Evolutionary conservation across 371 early-diverging fungal genomes (phyloP), one percentile per base, ranked within the genome.

Genomic region (Polyrhizophydium stewartii): DNA sequence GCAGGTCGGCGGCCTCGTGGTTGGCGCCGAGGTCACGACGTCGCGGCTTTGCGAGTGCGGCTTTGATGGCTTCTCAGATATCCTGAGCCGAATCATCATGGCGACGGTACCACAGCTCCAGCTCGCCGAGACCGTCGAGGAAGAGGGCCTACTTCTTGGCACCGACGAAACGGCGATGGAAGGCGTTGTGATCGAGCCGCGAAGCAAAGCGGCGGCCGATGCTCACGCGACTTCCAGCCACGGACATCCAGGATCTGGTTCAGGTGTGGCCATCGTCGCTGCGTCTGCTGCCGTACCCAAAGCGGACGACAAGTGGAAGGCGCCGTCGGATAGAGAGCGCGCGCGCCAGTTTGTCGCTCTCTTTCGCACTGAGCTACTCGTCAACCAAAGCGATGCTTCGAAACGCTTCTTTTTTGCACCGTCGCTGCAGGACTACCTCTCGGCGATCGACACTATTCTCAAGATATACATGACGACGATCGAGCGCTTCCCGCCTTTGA

Each of bases 1-100:
- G 28, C 80, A 79, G 62, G 77, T 79, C 38, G 83, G 79, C 12
- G 79, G 79, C 22, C 61, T 69, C 16, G 70, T 74, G 13, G 77
- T 82, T 21, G 79, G 80, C 2, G 58, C 58, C 31, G 73, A 80
- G 55, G 75, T 83, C 6, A 57, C 64, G 17, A 83, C 83, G 17
- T 61, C 43, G 12, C 69, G 72, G 28, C 61, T 83, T 21, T 61
- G 68, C 17, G 61, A 67, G 3, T 71, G 71, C 55, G 79, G 76
- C 1, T 76, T 74, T 49, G 77, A 83, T 49, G 77, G 79, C 2
- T 83, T 80, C 68, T 65, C 73, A 13, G 62, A 62, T 46, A 72
- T 82, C 46, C 49, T 78, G 27, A 75, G 75, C 47, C 33, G 65
- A 13, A 65, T 83, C 37, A 49, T 65, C 37, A 55, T 68, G 30